Conservation (phyloP, 1,284 basidiomycete genomes). For the Athelia sp. region DNA sequence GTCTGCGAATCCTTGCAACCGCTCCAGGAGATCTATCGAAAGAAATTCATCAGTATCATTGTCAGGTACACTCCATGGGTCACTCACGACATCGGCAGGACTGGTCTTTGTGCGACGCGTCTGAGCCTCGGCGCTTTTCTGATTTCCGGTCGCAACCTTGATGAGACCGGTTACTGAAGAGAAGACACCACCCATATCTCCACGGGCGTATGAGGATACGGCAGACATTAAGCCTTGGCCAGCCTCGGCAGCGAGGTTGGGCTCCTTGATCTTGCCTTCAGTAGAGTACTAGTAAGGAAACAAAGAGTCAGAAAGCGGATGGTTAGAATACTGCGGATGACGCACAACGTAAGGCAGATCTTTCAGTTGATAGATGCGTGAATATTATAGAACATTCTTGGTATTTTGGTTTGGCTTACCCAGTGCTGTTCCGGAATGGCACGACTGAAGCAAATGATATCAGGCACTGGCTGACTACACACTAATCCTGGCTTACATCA, state of each 20-base stretch:
- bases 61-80: slow-evolving; percentile 37
- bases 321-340: slow-evolving; percentile 4
- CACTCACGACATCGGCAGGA: slow-evolving; percentile 59
- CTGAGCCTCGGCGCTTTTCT: slow-evolving; percentile 56
- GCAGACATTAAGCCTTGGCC: slow-evolving; percentile 72
- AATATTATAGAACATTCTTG: slow-evolving; percentile 1
- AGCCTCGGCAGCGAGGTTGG: slow-evolving; percentile 76
- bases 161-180: slow-evolving; percentile 35
- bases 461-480: background rate
- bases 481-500: slow-evolving; percentile 47
- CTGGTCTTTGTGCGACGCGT: slow-evolving; percentile 71
- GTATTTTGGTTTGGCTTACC: slow-evolving; percentile 38
- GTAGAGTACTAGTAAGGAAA: slow-evolving; percentile 67
- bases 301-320: slow-evolving; percentile 17
- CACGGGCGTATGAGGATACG: slow-evolving; percentile 65
- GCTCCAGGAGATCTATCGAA: slow-evolving; percentile 74
- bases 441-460: slow-evolving; percentile 37
- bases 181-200: slow-evolving; percentile 75
- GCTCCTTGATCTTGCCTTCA: slow-evolving; percentile 91
- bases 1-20: slow-evolving; percentile 95
- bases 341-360: slow-evolving; percentile 60
- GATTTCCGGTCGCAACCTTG: slow-evolving; percentile 34
- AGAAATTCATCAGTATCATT: slow-evolving; percentile 13
- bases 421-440: slow-evolving; percentile 64
- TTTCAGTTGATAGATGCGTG: slow-evolving; percentile 17